Conservation (phyloP, 176 grass and related monocot genomes). For the barley (Hordeum vulgare) region MorexV3_pseudomolecules_assembly NC_058520.1:484954486-484954985, state of each 20-base stretch:
- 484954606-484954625: neutral
- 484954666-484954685: neutral
- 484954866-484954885: neutral
- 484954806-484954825: neutral
- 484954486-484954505: too few species aligned
- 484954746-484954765: neutral
- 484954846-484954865: neutral
- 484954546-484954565: too few species aligned
- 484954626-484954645: neutral
- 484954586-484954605: neutral
- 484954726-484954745: neutral
- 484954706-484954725: neutral
- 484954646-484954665: neutral
- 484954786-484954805: neutral
- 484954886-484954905: neutral
- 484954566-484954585: too few species aligned
- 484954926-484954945: neutral
- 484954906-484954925: neutral
- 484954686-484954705: neutral
- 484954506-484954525: too few species aligned
- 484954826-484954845: neutral
- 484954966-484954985: neutral
- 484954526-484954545: too few species aligned
- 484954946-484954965: neutral
- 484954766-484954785: neutral